A percentile compares a stretch with the other conserved stretches of the same genome.
These are phyloP conservation scores for Sisymbrium altissimum DNA, from an alignment of 345 rosid species.

Conservation along the genomic window DNA sequence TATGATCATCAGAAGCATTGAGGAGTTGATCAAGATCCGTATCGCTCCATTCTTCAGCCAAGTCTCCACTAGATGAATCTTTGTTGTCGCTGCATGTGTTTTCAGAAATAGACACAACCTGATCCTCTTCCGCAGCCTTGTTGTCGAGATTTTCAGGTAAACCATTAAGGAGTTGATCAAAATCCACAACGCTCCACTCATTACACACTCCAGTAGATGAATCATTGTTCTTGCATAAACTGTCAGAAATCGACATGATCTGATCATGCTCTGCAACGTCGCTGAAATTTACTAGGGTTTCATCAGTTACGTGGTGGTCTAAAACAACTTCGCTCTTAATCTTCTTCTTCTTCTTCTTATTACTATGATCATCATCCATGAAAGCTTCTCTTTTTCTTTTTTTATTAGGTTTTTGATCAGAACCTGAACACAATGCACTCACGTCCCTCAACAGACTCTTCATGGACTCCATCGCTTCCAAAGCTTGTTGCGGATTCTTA, in stretches of 20 bases:
- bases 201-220: background rate
- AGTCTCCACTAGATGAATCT: too few species aligned
- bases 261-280: background rate
- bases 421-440: background rate
- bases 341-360: background rate
- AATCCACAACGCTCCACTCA: background rate
- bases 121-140: background rate
- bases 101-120: too few species aligned
- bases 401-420: too few species aligned
- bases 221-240: background rate
- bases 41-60: background rate
- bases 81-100: background rate
- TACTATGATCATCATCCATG: too few species aligned
- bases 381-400: background rate
- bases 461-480: background rate
- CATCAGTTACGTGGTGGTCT: background rate
- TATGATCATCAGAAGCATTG: too few species aligned
- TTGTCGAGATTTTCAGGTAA: too few species aligned
- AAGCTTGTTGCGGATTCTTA: background rate
- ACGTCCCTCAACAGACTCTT: background rate
- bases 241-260: background rate
- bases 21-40: background rate
- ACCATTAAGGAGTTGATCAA: background rate
- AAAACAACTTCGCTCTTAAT: background rate
- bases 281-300: background rate